Base-by-base conservation (phyloP, 2,329 filamentous ascomycete genomes). In the Tothia fuscella region DNA sequence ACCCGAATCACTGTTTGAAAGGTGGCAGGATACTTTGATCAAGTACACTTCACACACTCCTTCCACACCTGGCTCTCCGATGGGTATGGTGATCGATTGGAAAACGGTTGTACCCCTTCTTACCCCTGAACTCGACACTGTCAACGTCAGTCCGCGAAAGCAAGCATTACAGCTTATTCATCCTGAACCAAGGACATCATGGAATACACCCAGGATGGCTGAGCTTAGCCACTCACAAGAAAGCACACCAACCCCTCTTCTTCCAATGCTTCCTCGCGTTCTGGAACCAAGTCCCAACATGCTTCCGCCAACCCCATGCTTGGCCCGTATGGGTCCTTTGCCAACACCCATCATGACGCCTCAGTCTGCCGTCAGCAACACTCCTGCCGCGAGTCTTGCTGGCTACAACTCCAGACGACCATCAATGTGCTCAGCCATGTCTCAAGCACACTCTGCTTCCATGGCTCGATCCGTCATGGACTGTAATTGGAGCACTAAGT, bases 1-100 rank as follows among this genome's bases (percentile, higher is more conserved):
- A 48, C 81, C 86, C 1, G 87, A 95, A 50, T 73, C 80, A 3
- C 74, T 84, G 7, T 96, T 94, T 64, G 82, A 91, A 59, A 79
- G 83, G 49, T 98, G 91, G 91, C 89, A 86, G 33, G 85, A 94
- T 48, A 81, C 95, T 48, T 84, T 96, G 41, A 67, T 94, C 50
- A 84, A 83, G 61, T 82, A 87, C 54, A 88, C 82, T 12, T 63
- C 67, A 32, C 63, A 62, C 16, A 58, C 63, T 38, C 46, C 59
- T 7, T 57, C 60, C 6, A 48, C 54, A 28, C 50, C 55, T 29
- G 38, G 43, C 14, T 47, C 44, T 53, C 24, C 54, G 58, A 47
- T 57, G 56, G 40, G 67, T 64, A 63, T 60, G 54, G 35, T 57
- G 53, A 52, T 46, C 17, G 58, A 54, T 34, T 70, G 66, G 66